Evolutionary conservation across 2,329 filamentous ascomycete species (phyloP), one percentile per base, ranked within the genome.

Genomic region (Fusarium hainanense): DNA sequence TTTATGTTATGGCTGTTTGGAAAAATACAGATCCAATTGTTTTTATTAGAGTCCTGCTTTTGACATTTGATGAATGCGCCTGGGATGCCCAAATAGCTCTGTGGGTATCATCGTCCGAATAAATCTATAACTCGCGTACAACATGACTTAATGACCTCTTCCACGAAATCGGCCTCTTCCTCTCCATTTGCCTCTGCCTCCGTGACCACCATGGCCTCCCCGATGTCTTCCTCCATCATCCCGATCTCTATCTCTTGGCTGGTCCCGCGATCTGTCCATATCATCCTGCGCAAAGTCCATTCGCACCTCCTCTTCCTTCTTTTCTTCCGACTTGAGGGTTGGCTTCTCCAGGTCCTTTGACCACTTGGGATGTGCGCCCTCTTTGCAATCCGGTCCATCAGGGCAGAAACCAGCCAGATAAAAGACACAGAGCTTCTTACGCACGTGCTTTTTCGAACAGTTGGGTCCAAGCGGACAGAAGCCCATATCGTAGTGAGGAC

Each of bases 401-500:
- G 96, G 96, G 78, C 96, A 99, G 83, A 99, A 99, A 2, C 96
- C 96, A 10, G 93, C 93, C 18, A 98, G 84, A 77, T 97, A 99
- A 79, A 91, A 97, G 3, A 85, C 85, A 78, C 96, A 99, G 9
- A 97, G 79, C 70, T 87, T 90, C 69, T 92, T 90, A 63, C 94
- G 89, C 59, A 97, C 90, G 81, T 99, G 96, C 73, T 94, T 92
- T 82, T 97, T 94, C 25, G 91, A 89, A 80, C 96, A 99, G 63
- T 88, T 82, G 2, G 94, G 94, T 0, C 96, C 96, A 12, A 98
- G 86, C 20, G 93, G 93, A 76, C 96, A 99, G 83, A 98, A 98
- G 4, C 96, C 96, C 73, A 92, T 90, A 67, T 98, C 94, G 83
- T 98, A 99, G 81, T 97, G 93, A 69, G 93, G 93, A 75, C 94